phyloP scores from a whole-genome alignment of 2,329 filamentous ascomycete genomes.

The Sarocladium oryzae region DNA sequence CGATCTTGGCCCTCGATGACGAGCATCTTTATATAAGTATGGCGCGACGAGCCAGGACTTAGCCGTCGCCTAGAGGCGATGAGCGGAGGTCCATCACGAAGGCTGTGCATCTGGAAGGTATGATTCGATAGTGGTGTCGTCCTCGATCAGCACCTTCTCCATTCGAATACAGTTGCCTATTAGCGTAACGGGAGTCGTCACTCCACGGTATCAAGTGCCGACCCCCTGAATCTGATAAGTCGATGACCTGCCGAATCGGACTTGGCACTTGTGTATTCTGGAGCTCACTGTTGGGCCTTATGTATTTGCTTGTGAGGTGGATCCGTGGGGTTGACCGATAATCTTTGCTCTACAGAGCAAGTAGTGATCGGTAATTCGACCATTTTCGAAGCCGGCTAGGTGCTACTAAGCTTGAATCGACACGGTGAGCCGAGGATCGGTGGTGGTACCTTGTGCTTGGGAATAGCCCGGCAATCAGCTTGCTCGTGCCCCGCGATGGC shows the following conservation, averaged over 20 bases:
- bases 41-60: neutral
- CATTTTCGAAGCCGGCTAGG: neutral
- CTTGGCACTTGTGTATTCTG: slow-evolving; percentile 1
- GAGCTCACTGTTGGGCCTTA: neutral
- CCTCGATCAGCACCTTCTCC: neutral
- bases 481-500: too few relatives aligned
- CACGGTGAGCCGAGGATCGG: neutral
- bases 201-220: neutral
- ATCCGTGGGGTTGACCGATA: neutral
- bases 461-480: too few relatives aligned
- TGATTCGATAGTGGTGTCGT: neutral
- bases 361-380: neutral
- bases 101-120: neutral
- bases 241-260: slow-evolving; percentile 5
- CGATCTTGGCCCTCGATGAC: neutral
- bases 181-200: slow-evolving; percentile 1
- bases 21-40: neutral
- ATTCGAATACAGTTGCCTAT: slow-evolving; percentile 5
- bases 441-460: too few relatives aligned
- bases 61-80: neutral
- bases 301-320: neutral
- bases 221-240: neutral
- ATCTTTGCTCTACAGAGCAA: neutral
- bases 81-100: neutral
- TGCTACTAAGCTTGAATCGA: too few relatives aligned